These are phyloP conservation scores for Hysterium pulicare DNA, from an alignment of 2,329 filamentous ascomycete species.

Conservation along the genomic window DNA sequence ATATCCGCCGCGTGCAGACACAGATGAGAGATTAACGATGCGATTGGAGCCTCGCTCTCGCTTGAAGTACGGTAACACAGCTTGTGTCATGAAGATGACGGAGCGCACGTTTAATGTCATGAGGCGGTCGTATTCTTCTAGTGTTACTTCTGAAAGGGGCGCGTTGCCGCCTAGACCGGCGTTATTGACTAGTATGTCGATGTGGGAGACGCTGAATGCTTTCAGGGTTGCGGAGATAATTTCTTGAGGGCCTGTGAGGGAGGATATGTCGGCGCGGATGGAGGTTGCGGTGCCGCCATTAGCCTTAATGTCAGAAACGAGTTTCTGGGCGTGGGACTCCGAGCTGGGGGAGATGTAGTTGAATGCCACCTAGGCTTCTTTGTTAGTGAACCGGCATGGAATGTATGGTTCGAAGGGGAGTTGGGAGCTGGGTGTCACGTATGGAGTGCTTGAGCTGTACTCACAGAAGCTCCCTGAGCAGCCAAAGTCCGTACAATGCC, in stretches of 20 bases:
- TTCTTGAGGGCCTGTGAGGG: conserved; percentile 17
- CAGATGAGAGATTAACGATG: conserved; percentile 55
- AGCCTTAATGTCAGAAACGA: conserved; percentile 22
- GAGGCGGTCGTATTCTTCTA: conserved; percentile 47
- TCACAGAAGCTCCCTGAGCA: neutral
- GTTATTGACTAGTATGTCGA: conserved; percentile 38
- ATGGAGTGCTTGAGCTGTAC: neutral
- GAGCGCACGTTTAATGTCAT: conserved; percentile 54
- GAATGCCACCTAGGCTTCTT: conserved; percentile 34
- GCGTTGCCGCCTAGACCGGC: conserved; percentile 16
- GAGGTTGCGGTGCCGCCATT: conserved; percentile 18
- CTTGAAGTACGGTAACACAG: conserved; percentile 47
- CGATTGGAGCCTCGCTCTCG: conserved; percentile 27
- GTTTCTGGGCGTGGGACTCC: conserved; percentile 16
- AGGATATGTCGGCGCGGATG: conserved; percentile 32
- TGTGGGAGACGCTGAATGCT: conserved; percentile 7
- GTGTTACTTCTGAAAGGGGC: conserved; percentile 35
- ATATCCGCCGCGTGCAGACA: conserved; percentile 47
- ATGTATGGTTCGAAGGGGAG: too few relatives aligned
- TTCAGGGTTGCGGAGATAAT: conserved; percentile 24
- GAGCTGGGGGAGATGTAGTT: conserved; percentile 35
- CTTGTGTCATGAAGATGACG: conserved; percentile 50
- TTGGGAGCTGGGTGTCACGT: too few relatives aligned
- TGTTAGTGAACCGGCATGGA: too few relatives aligned
- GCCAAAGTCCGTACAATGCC: neutral